Conservation (phyloP, 2,329 filamentous ascomycete genomes). For the Sordariomycetes sp. region DNA sequence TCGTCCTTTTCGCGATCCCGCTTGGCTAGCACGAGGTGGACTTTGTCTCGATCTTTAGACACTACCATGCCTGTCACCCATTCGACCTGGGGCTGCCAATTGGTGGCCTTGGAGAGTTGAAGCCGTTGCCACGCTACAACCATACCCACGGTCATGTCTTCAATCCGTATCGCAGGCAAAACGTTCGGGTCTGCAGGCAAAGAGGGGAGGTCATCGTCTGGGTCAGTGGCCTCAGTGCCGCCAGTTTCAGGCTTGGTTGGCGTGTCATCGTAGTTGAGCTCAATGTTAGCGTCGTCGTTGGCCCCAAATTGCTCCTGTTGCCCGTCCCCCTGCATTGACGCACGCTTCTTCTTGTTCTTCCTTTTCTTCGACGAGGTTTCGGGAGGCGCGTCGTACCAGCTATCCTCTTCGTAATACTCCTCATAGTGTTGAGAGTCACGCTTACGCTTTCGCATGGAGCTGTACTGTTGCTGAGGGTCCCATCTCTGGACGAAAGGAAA, state of each 20-base stretch:
- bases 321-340: no score
- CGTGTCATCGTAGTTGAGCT: constrained; percentile 30
- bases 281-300: constrained; percentile 16
- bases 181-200: constrained; percentile 47
- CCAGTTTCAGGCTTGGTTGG: constrained; percentile 15
- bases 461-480: constrained; percentile 61
- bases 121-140: constrained; percentile 62
- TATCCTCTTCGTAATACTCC: constrained; percentile 17
- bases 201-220: constrained; percentile 54
- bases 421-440: constrained; percentile 23
- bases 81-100: constrained; percentile 57
- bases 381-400: constrained; percentile 22
- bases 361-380: constrained; percentile 28
- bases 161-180: constrained; percentile 39
- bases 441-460: constrained; percentile 38
- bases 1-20: constrained; percentile 54
- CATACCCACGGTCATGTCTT: constrained; percentile 46
- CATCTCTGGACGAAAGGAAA: constrained; percentile 88
- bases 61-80: constrained; percentile 59
- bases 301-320: no score
- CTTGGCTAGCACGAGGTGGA: constrained; percentile 54
- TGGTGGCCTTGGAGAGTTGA: constrained; percentile 49
- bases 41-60: constrained; percentile 38
- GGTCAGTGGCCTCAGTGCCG: constrained; percentile 34
- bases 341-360: constrained; percentile 17